phyloP scores from a whole-genome alignment of 2,329 filamentous ascomycete species.

The Blumeria hordei region DNA sequence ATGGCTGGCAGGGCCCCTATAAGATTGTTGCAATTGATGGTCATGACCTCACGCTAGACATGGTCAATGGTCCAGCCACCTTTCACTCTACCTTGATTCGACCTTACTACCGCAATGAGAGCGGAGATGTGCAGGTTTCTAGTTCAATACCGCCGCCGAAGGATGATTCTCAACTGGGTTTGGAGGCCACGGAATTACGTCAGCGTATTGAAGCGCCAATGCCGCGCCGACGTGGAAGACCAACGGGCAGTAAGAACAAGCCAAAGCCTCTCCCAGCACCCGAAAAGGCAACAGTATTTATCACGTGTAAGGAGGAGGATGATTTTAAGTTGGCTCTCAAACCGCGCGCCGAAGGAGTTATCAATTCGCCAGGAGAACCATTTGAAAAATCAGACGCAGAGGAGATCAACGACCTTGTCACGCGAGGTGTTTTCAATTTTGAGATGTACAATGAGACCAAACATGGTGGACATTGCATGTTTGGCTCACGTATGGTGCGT shows the following conservation, averaged over 20 bases:
- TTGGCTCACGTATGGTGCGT: background rate
- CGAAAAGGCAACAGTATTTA: background rate
- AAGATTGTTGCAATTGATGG: background rate
- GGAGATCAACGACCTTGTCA: background rate
- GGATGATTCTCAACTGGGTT: background rate
- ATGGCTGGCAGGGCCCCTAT: background rate
- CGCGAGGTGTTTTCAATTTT: background rate
- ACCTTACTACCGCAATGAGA: background rate
- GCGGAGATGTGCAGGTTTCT: background rate
- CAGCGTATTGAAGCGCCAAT: background rate
- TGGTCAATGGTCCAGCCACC: background rate
- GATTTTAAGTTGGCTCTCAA: background rate
- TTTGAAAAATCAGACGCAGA: background rate
- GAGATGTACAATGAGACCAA: background rate
- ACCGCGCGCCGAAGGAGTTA: background rate
- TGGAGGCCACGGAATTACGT: background rate
- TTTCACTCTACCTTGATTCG: slow-evolving; percentile 1
- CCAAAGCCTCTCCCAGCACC: too few species aligned
- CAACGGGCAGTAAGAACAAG: too few species aligned
- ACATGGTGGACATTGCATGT: background rate
- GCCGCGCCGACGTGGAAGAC: too few species aligned
- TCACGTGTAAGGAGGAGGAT: background rate
- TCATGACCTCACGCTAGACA: background rate
- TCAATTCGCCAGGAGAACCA: background rate
- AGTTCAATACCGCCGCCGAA: background rate